Conservation (phyloP, 2,329 filamentous ascomycete species). For the Escovopsis sp. region DNA sequence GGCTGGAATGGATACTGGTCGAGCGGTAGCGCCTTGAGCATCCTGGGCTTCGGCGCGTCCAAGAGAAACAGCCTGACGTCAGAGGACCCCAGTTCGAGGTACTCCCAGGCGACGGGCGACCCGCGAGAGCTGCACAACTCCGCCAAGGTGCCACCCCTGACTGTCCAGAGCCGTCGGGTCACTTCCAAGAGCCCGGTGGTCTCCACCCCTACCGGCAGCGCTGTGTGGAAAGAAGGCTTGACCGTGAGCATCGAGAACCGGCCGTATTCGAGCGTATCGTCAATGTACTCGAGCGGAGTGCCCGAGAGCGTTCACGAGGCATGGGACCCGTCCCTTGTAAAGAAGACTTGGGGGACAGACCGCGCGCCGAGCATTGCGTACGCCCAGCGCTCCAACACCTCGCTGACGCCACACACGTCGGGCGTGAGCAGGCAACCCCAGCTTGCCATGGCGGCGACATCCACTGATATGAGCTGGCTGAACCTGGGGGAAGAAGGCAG, state of each 20-base stretch:
- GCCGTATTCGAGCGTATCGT: constrained; percentile 33
- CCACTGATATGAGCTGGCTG: constrained; percentile 66
- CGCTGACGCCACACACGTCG: constrained; percentile 14
- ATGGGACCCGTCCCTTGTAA: constrained; percentile 34
- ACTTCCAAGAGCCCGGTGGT: constrained; percentile 57
- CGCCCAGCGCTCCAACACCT: constrained; percentile 22
- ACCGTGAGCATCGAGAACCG: constrained; percentile 44
- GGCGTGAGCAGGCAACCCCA: constrained; percentile 35
- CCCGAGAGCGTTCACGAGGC: constrained; percentile 47
- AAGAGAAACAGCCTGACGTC: constrained; percentile 38
- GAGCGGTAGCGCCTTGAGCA: constrained; percentile 53
- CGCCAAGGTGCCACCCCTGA: constrained; percentile 54
- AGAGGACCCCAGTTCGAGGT: constrained; percentile 37
- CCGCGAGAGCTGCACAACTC: constrained; percentile 46
- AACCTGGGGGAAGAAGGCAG: constrained; percentile 44
- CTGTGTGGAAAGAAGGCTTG: constrained; percentile 41
- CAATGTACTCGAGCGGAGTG: constrained; percentile 49
- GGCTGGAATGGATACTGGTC: constrained; percentile 71
- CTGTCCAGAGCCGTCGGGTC: constrained; percentile 51
- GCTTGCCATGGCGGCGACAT: constrained; percentile 32
- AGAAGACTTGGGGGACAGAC: constrained; percentile 33
- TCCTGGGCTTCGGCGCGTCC: constrained; percentile 42
- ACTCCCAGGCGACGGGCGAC: constrained; percentile 25
- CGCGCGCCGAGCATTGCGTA: constrained; percentile 40
- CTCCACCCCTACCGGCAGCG: constrained; percentile 38